These are phyloP conservation scores for Sutorius eximius DNA, from an alignment of 1,284 basidiomycete species.

Conservation along the genomic window DNA sequence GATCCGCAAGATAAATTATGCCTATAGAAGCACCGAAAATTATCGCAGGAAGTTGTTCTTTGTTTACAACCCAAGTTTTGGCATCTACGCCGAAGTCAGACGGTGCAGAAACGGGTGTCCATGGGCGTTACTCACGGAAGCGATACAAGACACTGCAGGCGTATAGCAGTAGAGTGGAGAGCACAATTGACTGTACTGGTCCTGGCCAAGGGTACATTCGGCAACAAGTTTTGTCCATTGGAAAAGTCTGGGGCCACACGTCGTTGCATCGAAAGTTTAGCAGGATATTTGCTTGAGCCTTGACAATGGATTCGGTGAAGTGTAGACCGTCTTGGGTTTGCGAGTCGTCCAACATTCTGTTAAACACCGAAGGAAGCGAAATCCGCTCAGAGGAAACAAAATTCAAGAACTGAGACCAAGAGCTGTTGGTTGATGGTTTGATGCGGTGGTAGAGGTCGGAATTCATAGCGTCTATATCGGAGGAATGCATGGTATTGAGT, in stretches of 20 bases:
- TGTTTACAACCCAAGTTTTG: slow-evolving; percentile 19
- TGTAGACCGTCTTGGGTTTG: slow-evolving; percentile 85
- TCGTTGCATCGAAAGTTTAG: slow-evolving; percentile 85
- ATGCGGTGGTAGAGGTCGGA: slow-evolving; percentile 76
- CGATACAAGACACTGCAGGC: slow-evolving; percentile 14
- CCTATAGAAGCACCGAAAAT: slow-evolving; percentile 66
- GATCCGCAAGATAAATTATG: slow-evolving; percentile 76
- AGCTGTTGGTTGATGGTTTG: slow-evolving; percentile 38
- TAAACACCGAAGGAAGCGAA: slow-evolving; percentile 74
- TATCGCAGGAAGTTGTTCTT: slow-evolving; percentile 45
- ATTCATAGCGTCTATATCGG: slow-evolving; percentile 88
- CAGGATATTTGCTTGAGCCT: slow-evolving; percentile 74
- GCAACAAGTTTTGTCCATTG: slow-evolving; percentile 84
- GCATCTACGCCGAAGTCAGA: slow-evolving; percentile 29
- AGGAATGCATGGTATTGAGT: slow-evolving; percentile 63
- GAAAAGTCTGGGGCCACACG: slow-evolving; percentile 63
- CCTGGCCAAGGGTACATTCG: slow-evolving; percentile 70
- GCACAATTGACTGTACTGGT: slow-evolving; percentile 58
- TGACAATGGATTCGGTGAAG: slow-evolving; percentile 64
- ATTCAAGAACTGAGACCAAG: slow-evolving; percentile 32
- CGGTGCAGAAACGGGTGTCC: not conserved
- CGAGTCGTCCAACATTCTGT: slow-evolving; percentile 68
- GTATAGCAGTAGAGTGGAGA: slow-evolving; percentile 39
- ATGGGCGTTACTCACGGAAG: slow-evolving; percentile 20
- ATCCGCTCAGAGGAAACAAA: slow-evolving; percentile 41